A percentile compares a stretch with the other conserved stretches of the same genome.
phyloP scores from a whole-genome alignment of 176 grass and related monocot genomes.

The Juncus effusus region DNA sequence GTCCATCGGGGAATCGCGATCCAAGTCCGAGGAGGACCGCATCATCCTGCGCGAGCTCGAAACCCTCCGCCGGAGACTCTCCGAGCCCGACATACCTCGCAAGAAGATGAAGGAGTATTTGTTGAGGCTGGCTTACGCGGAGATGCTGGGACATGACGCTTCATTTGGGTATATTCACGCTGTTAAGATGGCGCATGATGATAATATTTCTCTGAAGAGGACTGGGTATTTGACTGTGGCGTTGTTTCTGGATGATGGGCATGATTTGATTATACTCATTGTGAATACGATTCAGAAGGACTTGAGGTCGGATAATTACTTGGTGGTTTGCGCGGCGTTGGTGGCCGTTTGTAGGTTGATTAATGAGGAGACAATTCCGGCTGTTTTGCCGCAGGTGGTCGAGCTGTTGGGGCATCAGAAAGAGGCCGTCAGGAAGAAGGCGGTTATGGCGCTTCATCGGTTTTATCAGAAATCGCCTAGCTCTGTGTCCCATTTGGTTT shows the following conservation, averaged over 20 bases:
- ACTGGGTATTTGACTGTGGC: constrained; percentile 95
- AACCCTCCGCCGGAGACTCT: constrained; percentile 75
- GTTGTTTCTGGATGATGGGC: constrained; percentile 91
- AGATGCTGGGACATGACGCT: constrained; percentile 99
- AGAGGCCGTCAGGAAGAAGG: constrained; percentile 96
- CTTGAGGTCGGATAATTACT: constrained; percentile 91
- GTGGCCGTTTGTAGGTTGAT: constrained; percentile 81
- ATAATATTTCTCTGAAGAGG: constrained; percentile 81
- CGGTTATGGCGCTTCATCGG: constrained; percentile 83
- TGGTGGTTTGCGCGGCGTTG: constrained; percentile 76
- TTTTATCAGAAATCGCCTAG: constrained; percentile 93
- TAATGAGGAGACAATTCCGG: constrained; percentile 94
- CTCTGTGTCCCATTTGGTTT: constrained; percentile 83
- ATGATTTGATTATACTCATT: constrained; percentile 97
- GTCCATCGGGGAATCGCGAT: constrained; percentile 95
- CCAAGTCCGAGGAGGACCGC: constrained; percentile 99
- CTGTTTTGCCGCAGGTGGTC: constrained; percentile 88
- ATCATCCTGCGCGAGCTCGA: constrained; percentile 94
- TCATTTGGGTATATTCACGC: constrained; percentile 99
- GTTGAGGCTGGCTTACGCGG: constrained; percentile 89
- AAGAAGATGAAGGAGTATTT: constrained; percentile 97
- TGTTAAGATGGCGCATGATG: constrained; percentile 99
- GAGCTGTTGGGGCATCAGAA: constrained; percentile 84
- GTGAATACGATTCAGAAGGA: constrained; percentile 99
- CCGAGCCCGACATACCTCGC: constrained; percentile 88